Percentiles rank a stretch among this genome's conserved stretches.
These are phyloP conservation scores for Penicillium goetzii DNA, from an alignment of 495 filamentous ascomycete genomes.

Conservation along the genomic window DNA sequence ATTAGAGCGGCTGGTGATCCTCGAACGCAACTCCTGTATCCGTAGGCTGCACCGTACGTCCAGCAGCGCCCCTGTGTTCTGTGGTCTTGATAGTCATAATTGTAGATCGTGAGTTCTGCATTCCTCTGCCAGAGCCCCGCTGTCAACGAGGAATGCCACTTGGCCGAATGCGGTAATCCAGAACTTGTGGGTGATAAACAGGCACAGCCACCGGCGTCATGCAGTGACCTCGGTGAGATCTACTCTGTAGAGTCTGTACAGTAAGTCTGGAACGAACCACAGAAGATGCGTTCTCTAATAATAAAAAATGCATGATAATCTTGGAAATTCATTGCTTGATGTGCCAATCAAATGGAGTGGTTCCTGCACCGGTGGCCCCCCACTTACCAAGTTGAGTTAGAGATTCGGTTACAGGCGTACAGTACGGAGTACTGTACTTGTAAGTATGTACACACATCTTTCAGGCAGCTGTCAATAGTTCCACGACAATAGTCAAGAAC, in stretches of 20 bases:
- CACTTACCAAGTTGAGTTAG: slow-evolving; percentile 3
- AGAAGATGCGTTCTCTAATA: slow-evolving; percentile 1
- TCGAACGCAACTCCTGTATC: neutral
- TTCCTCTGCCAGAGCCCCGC: neutral
- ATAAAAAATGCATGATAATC: slow-evolving; percentile 5
- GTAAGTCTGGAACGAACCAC: neutral
- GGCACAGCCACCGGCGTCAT: slow-evolving; percentile 33
- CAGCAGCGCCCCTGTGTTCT: neutral
- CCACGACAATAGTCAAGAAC: neutral
- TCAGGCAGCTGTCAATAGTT: neutral
- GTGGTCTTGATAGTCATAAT: neutral
- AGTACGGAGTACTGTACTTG: neutral
- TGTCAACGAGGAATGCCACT: slow-evolving; percentile 23
- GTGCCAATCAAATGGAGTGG: neutral
- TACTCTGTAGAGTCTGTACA: neutral
- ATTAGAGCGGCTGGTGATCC: neutral
- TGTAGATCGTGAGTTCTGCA: neutral
- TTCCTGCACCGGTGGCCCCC: neutral
- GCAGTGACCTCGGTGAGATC: neutral
- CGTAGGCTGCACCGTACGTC: neutral
- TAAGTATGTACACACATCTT: neutral
- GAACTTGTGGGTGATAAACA: slow-evolving; percentile 8
- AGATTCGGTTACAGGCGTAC: neutral
- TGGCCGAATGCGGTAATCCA: slow-evolving; percentile 11
- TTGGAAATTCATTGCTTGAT: neutral